phyloP scores from a whole-genome alignment of 2,329 filamentous ascomycete genomes.

The Fusarium nisikadoi region DNA sequence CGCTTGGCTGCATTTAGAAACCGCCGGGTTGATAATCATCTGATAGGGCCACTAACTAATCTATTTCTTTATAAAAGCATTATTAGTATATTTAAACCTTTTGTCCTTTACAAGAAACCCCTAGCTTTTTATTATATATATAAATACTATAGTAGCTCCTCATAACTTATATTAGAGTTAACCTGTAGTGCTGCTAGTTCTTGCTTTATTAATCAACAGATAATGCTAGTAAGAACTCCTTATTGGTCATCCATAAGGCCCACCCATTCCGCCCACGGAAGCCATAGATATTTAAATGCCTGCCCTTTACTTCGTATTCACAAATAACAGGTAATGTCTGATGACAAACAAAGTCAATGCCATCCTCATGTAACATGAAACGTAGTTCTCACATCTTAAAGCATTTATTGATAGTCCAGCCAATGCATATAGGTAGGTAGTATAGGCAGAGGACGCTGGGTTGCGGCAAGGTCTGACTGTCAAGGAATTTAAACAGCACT shows the following conservation, averaged over 20 bases:
- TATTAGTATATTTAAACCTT: accelerated
- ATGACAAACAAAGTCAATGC: accelerated
- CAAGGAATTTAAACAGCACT: too few relatives aligned
- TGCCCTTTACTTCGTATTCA: accelerated
- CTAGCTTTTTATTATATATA: accelerated
- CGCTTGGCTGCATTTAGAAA: neutral
- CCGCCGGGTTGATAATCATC: neutral
- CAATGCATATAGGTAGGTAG: too few relatives aligned
- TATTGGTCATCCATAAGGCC: accelerated
- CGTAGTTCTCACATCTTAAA: accelerated
- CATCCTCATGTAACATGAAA: neutral
- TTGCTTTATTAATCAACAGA: accelerated
- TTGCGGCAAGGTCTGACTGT: too few relatives aligned
- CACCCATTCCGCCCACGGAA: neutral
- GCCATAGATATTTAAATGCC: neutral
- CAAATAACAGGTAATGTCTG: accelerated
- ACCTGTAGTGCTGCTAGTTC: accelerated
- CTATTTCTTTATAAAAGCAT: accelerated
- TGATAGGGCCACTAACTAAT: accelerated
- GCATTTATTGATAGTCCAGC: neutral
- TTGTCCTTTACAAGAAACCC: too few relatives aligned
- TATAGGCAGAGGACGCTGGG: too few relatives aligned
- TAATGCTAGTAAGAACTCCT: neutral
- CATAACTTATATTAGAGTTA: too few relatives aligned
- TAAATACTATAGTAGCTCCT: too few relatives aligned